phyloP scores from a whole-genome alignment of 1,284 basidiomycete species.

The Melampsora americana region DNA sequence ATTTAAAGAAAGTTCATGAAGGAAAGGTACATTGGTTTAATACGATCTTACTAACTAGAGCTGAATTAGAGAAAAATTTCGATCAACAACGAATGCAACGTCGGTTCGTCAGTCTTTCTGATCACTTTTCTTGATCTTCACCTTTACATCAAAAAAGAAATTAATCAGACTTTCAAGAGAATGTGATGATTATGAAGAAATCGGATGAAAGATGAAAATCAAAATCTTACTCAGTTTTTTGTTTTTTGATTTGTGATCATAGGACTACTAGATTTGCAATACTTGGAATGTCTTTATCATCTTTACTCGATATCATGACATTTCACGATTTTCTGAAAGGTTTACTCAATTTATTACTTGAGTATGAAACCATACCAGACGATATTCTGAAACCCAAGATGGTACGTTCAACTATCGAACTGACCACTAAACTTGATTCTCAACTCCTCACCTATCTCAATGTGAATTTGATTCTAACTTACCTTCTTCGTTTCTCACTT shows the following conservation, averaged over 20 bases:
- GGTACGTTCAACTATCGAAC: slow-evolving; percentile 56
- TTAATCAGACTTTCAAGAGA: neutral
- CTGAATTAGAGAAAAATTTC: slow-evolving; percentile 70
- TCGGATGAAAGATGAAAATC: neutral
- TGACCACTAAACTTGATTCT: slow-evolving; percentile 24
- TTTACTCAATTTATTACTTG: slow-evolving; percentile 66
- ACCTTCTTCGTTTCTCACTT: neutral
- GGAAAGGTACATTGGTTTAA: slow-evolving; percentile 79
- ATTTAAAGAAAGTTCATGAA: slow-evolving; percentile 75
- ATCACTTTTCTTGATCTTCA: neutral
- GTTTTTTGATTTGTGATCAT: neutral
- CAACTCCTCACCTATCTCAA: neutral
- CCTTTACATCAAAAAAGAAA: neutral
- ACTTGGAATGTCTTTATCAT: slow-evolving; percentile 75
- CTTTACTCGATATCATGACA: slow-evolving; percentile 70
- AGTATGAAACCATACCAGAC: slow-evolving; percentile 74
- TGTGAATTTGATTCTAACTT: neutral
- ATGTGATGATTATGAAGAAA: neutral
- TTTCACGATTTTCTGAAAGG: slow-evolving; percentile 72
- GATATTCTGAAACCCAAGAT: slow-evolving; percentile 76
- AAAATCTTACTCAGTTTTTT: neutral
- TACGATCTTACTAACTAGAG: slow-evolving; percentile 70
- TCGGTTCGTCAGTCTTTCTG: slow-evolving; percentile 59
- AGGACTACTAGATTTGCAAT: slow-evolving; percentile 74
- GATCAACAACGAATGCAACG: slow-evolving; percentile 71